These are phyloP conservation scores for Tilletia caries DNA, from an alignment of 1,284 basidiomycete genomes.

Conservation along the genomic window DNA sequence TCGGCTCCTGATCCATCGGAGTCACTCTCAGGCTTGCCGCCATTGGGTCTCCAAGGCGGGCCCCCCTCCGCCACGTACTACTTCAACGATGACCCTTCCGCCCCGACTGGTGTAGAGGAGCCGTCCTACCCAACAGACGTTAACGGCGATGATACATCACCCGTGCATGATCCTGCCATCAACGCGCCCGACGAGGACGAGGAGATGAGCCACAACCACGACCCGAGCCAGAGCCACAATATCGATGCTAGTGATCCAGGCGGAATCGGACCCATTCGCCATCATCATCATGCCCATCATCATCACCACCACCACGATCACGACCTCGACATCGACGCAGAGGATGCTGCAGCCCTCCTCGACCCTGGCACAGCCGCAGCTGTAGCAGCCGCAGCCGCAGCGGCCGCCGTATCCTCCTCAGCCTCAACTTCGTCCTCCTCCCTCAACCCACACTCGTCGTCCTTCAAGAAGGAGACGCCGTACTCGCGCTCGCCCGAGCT, in stretches of 20 bases:
- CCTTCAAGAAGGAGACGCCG: slow-evolving; percentile 41
- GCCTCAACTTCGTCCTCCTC: neutral
- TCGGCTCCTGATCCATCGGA: too few species aligned
- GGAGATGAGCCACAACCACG: too few species aligned
- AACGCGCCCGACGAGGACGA: too few species aligned
- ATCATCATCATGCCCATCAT: slow-evolving; percentile 1
- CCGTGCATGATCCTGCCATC: too few species aligned
- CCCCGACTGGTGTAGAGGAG: too few species aligned
- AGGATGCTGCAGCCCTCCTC: neutral
- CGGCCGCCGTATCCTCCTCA: neutral
- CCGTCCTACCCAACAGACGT: too few species aligned
- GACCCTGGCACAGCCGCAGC: neutral
- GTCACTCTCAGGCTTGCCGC: neutral
- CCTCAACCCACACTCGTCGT: neutral
- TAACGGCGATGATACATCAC: too few species aligned
- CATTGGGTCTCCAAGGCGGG: neutral
- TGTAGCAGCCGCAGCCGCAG: neutral
- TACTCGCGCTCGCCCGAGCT: slow-evolving; percentile 49
- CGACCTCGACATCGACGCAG: neutral
- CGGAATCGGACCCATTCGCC: too few species aligned
- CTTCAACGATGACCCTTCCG: too few species aligned
- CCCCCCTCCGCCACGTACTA: neutral
- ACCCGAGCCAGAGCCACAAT: too few species aligned
- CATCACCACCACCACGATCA: slow-evolving; percentile 2
- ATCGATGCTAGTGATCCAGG: too few species aligned